Evolutionary conservation across 2,329 filamentous ascomycete genomes (phyloP).

Genomic region (Scedosporium boydii): DNA sequence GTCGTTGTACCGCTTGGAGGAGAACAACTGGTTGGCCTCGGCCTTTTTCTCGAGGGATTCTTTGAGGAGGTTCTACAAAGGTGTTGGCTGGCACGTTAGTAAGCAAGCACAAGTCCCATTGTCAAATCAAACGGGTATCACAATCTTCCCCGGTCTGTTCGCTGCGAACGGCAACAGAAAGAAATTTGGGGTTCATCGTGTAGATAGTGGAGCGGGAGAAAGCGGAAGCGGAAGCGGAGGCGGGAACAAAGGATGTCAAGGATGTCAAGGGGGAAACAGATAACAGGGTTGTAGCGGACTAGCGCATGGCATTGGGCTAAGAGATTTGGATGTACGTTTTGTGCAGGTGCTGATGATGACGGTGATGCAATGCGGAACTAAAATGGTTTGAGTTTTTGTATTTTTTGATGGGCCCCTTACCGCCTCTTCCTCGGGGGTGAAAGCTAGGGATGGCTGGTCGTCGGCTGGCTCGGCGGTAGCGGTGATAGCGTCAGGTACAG

Average conservation of each 20-base stretch:
- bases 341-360: neutral
- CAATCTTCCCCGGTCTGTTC: neutral
- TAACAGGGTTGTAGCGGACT: neutral
- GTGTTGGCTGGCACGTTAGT: neutral
- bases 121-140: neutral
- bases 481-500: neutral
- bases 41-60: conserved; percentile 67
- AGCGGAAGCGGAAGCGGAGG: neutral
- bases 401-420: conserved; percentile 24
- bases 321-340: conserved; percentile 2
- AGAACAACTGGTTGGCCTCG: conserved; percentile 73
- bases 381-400: neutral
- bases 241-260: neutral
- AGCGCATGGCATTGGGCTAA: neutral
- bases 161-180: neutral
- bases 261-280: neutral
- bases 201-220: neutral
- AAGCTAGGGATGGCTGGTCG: conserved; percentile 24
- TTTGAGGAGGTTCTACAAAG: conserved; percentile 49
- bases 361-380: conserved; percentile 1
- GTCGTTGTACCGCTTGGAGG: conserved; percentile 58
- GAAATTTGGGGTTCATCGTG: neutral
- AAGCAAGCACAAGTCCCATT: neutral
- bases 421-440: conserved; percentile 48
- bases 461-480: conserved; percentile 8